Evolutionary conservation across 495 filamentous ascomycete species (phyloP).

Genomic region (Penicillium goetzii): DNA sequence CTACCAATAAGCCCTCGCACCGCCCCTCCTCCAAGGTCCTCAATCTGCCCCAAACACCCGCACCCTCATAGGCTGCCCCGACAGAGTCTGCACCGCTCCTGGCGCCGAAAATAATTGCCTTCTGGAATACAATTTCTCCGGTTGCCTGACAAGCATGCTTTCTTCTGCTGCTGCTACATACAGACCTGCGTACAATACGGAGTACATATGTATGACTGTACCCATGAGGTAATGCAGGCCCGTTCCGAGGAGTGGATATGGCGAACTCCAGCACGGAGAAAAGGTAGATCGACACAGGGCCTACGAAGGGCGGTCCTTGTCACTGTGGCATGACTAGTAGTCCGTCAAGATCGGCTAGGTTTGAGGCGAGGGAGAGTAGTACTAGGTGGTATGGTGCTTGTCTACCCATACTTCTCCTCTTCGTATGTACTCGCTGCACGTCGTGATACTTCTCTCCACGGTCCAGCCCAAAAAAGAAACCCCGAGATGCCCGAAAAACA

Average conservation of each 20-base stretch:
- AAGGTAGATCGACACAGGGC: not conserved
- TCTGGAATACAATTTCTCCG: slow-evolving; percentile 7
- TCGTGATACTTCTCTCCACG: not conserved
- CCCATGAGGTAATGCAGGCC: slow-evolving; percentile 29
- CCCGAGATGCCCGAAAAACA: not conserved
- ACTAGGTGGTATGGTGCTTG: not conserved
- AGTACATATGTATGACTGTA: slow-evolving; percentile 18
- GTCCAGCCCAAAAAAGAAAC: not conserved
- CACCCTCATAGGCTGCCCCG: slow-evolving; percentile 28
- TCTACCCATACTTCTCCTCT: not conserved
- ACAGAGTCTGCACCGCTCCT: slow-evolving; percentile 27
- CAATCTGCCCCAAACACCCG: slow-evolving; percentile 23
- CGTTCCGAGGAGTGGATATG: slow-evolving; percentile 26
- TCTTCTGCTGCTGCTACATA: not conserved
- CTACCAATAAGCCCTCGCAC: slow-evolving; percentile 27
- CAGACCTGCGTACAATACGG: not conserved
- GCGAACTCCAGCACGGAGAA: not conserved
- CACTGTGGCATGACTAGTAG: not conserved
- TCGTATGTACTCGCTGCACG: not conserved
- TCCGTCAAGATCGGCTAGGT: not conserved
- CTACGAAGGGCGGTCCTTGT: not conserved
- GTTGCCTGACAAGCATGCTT: not conserved
- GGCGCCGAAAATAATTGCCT: slow-evolving; percentile 28
- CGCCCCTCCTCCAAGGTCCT: slow-evolving; percentile 37
- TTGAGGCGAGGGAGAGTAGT: not conserved